A percentile compares a stretch with the other conserved stretches of the same genome.
phyloP scores from a whole-genome alignment of 225 moss, liverwort and hornwort species.

The Ulota crispa region DNA sequence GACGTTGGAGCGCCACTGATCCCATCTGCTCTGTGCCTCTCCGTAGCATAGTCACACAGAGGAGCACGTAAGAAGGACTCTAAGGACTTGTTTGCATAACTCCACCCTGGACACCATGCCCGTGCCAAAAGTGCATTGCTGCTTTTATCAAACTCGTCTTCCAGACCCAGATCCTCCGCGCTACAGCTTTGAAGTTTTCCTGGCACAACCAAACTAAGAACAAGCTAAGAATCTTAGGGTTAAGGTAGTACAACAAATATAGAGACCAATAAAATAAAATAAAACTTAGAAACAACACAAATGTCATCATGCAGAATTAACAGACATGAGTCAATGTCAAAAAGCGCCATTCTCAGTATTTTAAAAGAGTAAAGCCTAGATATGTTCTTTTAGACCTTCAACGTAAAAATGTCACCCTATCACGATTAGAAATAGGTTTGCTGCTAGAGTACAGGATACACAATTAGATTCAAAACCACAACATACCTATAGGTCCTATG shows the following conservation, averaged over 20 bases:
- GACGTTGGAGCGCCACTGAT: constrained; percentile 63
- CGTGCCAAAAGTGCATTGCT: constrained; percentile 89
- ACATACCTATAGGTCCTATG: constrained; percentile 57
- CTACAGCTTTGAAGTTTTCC: constrained; percentile 44
- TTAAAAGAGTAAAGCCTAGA: background rate
- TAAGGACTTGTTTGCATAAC: constrained; percentile 75
- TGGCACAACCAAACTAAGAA: constrained; percentile 28
- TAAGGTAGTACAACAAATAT: background rate
- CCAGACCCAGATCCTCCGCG: constrained; percentile 75
- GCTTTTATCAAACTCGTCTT: constrained; percentile 82
- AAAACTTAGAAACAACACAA: background rate
- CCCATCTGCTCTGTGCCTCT: constrained; percentile 79
- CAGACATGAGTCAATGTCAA: background rate
- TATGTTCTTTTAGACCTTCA: background rate
- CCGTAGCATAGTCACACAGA: constrained; percentile 66
- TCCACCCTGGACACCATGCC: constrained; percentile 94
- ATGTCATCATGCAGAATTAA: background rate
- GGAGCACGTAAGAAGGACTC: constrained; percentile 70
- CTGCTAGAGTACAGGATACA: background rate
- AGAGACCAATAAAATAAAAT: background rate
- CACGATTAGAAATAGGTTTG: background rate
- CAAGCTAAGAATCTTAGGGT: background rate
- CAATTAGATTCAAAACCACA: background rate
- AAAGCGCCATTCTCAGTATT: background rate
- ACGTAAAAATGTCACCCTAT: background rate